Evolutionary conservation across 805 yeast genomes (phyloP), one percentile per base, ranked within the genome.

Genomic region (Monosporozyma servazzii): DNA sequence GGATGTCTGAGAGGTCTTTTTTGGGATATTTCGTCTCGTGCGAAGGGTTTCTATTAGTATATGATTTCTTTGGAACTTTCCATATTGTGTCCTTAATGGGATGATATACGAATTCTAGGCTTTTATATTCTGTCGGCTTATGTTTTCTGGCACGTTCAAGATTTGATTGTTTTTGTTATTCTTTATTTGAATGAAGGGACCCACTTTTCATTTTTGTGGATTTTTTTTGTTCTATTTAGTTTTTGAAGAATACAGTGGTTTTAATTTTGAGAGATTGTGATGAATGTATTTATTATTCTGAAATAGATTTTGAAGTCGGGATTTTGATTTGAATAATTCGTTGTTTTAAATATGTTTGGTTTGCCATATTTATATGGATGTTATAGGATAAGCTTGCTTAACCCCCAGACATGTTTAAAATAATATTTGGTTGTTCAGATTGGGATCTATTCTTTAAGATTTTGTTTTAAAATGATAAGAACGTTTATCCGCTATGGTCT

Each of bases 381-480:
- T 61, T 55, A 65, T 65, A 65, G 65, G 55, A 45, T 54, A 57
- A 55, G 68, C 68, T 65, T 65, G 68, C 68, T 55, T 59, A 54
- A 52, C 53, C 63, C 66, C 66, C 67, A 55, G 23, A 29, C 21
- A 5, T 40, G 11, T 21, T 40, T 23, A 30, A 39, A 31, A 15
- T 10, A 30, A 25, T 30, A 48, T 27, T 10, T 23, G 4, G 15
- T 9, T 8, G 27, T 25, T 31, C 20, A 18, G 4, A 23, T 30
- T 33, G 20, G 18, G 41, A 6, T 18, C 5, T 41, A 21, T 41
- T 15, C 17, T 23, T 15, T 18, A 41, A 36, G n/a, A 18, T n/a
- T 33, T 46, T 27, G 48, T 13, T 41, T 43, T 23, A 36, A 20
- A 23, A 18, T 15, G 18, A 17, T 47, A 27, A 9, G 4, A 39